Evolutionary conservation across 371 early-diverging fungal species (phyloP).

Genomic region (Thermomucor indicae-seudaticae): DNA sequence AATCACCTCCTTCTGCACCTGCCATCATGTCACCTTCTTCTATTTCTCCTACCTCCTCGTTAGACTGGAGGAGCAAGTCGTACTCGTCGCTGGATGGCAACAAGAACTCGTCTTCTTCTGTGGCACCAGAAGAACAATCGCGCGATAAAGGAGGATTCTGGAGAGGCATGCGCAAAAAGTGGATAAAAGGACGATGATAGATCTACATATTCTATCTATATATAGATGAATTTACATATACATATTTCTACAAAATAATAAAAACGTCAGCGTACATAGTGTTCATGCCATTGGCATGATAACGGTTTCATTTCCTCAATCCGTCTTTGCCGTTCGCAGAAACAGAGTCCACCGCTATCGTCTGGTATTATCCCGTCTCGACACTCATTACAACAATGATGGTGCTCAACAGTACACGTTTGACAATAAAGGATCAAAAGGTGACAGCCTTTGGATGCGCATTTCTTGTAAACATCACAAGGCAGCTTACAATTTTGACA

Average conservation of each 20-base stretch:
- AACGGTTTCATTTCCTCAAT: slow-evolving; percentile 24
- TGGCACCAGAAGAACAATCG: not conserved
- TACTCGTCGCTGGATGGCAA: not conserved
- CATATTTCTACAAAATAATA: not conserved
- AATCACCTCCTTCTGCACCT: slow-evolving; percentile 1
- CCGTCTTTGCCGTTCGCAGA: slow-evolving; percentile 30
- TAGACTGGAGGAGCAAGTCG: not conserved
- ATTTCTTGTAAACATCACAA: slow-evolving; percentile 45
- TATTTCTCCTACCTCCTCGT: slow-evolving; percentile 1
- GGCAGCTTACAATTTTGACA: slow-evolving; percentile 31
- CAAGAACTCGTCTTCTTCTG: no score
- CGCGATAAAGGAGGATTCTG: slow-evolving; percentile 12
- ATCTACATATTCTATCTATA: not conserved
- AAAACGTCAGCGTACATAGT: not conserved
- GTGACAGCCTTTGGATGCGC: slow-evolving; percentile 26
- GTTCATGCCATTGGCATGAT: not conserved
- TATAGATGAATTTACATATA: not conserved
- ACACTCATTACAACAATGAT: slow-evolving; percentile 36
- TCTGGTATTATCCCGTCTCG: slow-evolving; percentile 3
- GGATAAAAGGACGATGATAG: slow-evolving; percentile 6
- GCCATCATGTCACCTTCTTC: slow-evolving; percentile 1
- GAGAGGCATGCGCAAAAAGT: slow-evolving; percentile 26
- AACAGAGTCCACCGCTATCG: slow-evolving; percentile 27
- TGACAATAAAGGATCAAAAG: slow-evolving; percentile 33
- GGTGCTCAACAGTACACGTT: slow-evolving; percentile 9